Conservation (phyloP, 108 stramenopile genomes). For the Parmales sp. region DNA sequence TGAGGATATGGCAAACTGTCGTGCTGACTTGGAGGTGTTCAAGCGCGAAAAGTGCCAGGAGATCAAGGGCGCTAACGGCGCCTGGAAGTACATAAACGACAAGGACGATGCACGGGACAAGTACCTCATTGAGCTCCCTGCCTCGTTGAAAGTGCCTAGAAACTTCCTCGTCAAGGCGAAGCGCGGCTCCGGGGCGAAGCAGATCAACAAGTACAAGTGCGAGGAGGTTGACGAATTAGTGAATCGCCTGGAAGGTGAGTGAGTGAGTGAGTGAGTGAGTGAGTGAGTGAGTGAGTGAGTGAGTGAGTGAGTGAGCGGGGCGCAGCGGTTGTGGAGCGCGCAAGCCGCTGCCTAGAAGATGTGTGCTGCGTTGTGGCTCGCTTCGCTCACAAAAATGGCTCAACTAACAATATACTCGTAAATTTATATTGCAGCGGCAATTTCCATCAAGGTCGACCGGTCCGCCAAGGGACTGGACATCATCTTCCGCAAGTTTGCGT, state of each 20-base stretch:
- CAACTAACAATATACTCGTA: too few species aligned
- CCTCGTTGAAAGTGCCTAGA: conserved; percentile 68
- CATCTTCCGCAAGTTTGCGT: conserved; percentile 89
- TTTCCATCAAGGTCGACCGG: conserved; percentile 66
- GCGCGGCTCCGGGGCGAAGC: conserved; percentile 66
- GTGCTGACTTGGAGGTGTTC: conserved; percentile 64
- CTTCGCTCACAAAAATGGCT: too few species aligned
- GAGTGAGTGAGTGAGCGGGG: neutral
- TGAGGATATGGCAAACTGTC: conserved; percentile 56
- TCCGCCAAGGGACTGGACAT: conserved; percentile 76
- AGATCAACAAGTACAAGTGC: conserved; percentile 81
- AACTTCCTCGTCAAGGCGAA: conserved; percentile 72
- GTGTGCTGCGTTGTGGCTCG: too few species aligned
- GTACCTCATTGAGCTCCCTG: conserved; percentile 80
- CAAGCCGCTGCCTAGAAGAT: too few species aligned
- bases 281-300: neutral
- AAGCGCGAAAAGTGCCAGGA: conserved; percentile 61
- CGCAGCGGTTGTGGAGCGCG: too few species aligned
- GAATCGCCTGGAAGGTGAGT: conserved; percentile 63
- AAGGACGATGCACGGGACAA: conserved; percentile 90
- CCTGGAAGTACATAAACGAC: conserved; percentile 71
- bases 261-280: conserved; percentile 15
- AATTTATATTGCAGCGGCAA: too few species aligned
- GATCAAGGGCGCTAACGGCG: conserved; percentile 33
- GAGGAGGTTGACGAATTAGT: conserved; percentile 62